Base-by-base conservation (phyloP, 371 early-diverging fungal species). In the Mucor circinelloides region DNA sequence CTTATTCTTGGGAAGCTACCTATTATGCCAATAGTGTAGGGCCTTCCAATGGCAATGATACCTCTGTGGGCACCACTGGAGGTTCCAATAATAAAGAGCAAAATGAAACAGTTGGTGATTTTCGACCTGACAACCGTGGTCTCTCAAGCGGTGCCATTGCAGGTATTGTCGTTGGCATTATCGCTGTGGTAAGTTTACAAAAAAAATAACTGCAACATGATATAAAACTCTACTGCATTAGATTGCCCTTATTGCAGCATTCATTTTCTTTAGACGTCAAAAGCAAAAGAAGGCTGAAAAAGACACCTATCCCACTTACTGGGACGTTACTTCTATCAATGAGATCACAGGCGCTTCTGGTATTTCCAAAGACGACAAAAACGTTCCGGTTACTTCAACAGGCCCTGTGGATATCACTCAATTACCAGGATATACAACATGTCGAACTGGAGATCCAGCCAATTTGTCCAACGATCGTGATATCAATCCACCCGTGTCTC, bases 81-180 rank as follows among this genome's bases (percentile, higher is more conserved):
- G 32, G 23, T 13, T 30, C 55, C 4, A 60, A 25, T 10, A 10
- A 12, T 9, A 50, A 25, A 13, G 13, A 0, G n/a, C 50, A 50
- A n/a, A 12, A 42, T 15, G 17, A 0, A n/a, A n/a, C n/a, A n/a
- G n/a, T n/a, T n/a, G n/a, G n/a, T n/a, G 13, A 15, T 13, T 46
- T 19, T 12, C n/a, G 15, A n/a, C 15, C n/a, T 13, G 25, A 0
- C 32, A 42, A 32, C 10, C 6, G 7, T 4, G 23, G 13, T 2
- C 27, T 62, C 17, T 44, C 57, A 8, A 23, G 34, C 2, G 68
- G 68, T 7, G 62, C 57, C 0, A 56, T 67, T 36, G 68, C 68
- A n/a, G 68, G 68, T n/a, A 62, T 67, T 46, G 55, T 54, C 3
- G 46, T 67, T 44, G 68, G 62, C 9, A 21, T 57, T 7, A 15